phyloP scores from a whole-genome alignment of 306 rosid genomes.

The Elaeagnus macrophylla region DNA sequence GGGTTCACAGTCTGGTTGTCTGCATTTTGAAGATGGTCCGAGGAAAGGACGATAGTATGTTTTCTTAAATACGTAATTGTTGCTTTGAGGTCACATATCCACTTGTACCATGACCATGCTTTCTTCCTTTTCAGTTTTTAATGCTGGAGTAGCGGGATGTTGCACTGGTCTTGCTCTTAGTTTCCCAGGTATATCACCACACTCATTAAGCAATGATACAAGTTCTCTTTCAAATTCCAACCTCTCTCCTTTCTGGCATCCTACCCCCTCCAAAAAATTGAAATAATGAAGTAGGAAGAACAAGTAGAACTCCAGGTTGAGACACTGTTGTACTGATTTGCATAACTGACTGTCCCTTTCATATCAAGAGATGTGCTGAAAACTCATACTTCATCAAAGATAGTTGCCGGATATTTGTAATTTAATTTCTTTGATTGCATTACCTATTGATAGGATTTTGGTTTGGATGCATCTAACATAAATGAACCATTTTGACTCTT shows the following conservation, averaged over 20 bases:
- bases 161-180: constrained; percentile 97
- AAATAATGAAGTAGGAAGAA: too few species aligned
- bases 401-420: too few species aligned
- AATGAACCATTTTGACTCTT: too few species aligned
- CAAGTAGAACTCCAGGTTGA: too few species aligned
- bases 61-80: constrained; percentile 10
- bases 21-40: constrained; percentile 83
- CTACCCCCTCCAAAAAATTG: background rate
- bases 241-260: background rate
- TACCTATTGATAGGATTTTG: background rate
- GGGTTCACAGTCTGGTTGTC: constrained; percentile 92
- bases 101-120: constrained; percentile 4
- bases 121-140: constrained; percentile 53
- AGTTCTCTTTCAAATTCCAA: background rate
- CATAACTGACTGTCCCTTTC: too few species aligned
- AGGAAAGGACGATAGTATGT: constrained; percentile 90
- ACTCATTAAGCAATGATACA: background rate
- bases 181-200: constrained; percentile 58
- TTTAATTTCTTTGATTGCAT: background rate
- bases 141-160: constrained; percentile 98
- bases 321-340: too few species aligned
- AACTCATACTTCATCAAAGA: too few species aligned
- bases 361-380: too few species aligned
- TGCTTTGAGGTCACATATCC: background rate
- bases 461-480: background rate